These are phyloP conservation scores for Cladophialophora carrionii DNA, from an alignment of 2,329 filamentous ascomycete species.

Conservation along the genomic window DNA sequence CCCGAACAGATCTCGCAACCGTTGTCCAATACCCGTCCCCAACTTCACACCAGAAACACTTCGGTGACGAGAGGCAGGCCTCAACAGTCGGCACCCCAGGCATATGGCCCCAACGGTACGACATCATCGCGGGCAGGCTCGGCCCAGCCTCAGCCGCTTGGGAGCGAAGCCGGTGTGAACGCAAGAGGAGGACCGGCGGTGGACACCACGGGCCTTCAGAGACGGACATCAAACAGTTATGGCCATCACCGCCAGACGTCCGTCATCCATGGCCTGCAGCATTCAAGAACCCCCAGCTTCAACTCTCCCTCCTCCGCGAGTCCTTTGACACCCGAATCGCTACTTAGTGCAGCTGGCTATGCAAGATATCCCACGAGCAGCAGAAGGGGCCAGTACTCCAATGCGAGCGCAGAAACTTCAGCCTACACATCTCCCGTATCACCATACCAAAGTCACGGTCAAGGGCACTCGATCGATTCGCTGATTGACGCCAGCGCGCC, in stretches of 20 bases:
- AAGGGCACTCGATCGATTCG: constrained; percentile 44
- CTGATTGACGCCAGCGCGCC: constrained; percentile 39
- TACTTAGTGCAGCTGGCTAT: constrained; percentile 28
- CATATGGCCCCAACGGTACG: constrained; percentile 24
- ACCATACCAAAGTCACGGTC: constrained; percentile 35
- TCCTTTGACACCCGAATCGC: constrained; percentile 60
- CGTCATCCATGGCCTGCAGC: constrained; percentile 92
- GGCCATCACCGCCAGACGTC: constrained; percentile 95
- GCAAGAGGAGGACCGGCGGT: constrained; percentile 26
- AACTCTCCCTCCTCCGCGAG: constrained; percentile 74
- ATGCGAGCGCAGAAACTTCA: constrained; percentile 20
- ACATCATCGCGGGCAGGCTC: constrained; percentile 34
- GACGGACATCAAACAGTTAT: constrained; percentile 63
- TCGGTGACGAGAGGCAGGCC: constrained; percentile 50
- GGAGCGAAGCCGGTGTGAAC: constrained; percentile 24
- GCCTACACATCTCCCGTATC: constrained; percentile 28
- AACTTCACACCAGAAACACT: constrained; percentile 50
- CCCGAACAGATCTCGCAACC: constrained; percentile 32
- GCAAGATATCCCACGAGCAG: constrained; percentile 21
- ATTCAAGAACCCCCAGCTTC: constrained; percentile 85
- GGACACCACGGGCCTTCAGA: constrained; percentile 47
- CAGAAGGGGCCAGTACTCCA: constrained; percentile 30
- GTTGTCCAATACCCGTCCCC: constrained; percentile 36
- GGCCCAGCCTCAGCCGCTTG: constrained; percentile 31
- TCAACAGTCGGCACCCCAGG: constrained; percentile 25